phyloP scores from a whole-genome alignment of 805 yeast genomes.

The Yarrowia deformans region DNA sequence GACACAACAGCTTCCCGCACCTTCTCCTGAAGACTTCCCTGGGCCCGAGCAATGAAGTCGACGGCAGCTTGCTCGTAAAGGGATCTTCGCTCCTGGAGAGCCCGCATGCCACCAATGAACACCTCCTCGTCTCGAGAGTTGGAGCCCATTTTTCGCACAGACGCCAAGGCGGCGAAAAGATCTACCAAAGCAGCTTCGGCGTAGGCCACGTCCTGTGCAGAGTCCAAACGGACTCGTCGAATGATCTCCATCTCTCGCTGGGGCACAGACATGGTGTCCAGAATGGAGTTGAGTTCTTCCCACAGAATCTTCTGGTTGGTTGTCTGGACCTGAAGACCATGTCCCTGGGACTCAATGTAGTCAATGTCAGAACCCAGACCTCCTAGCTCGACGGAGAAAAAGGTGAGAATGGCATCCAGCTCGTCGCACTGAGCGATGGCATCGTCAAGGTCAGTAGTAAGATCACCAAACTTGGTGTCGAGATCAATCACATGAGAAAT shows the following conservation, averaged over 20 bases:
- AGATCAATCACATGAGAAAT: constrained; percentile 63
- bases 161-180: constrained; percentile 68
- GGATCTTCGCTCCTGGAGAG: constrained; percentile 69
- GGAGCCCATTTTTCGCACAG: constrained; percentile 59
- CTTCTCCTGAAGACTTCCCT: constrained; percentile 54
- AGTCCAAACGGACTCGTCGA: constrained; percentile 58
- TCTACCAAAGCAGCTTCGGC: constrained; percentile 65
- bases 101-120: constrained; percentile 59
- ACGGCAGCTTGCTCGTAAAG: constrained; percentile 64
- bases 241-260: constrained; percentile 60
- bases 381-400: constrained; percentile 66
- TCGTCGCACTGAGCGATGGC: constrained; percentile 63
- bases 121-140: constrained; percentile 53
- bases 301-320: constrained; percentile 80
- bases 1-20: constrained; percentile 51
- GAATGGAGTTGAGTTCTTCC: constrained; percentile 70
- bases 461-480: constrained; percentile 55
- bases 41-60: constrained; percentile 59
- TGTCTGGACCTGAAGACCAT: constrained; percentile 83
- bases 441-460: constrained; percentile 54
- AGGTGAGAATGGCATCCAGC: constrained; percentile 61
- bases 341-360: constrained; percentile 73
- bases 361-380: constrained; percentile 72
- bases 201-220: constrained; percentile 53
- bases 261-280: constrained; percentile 74